Evolutionary conservation across 345 rosid genomes (phyloP).

Genomic region (Alliaria petiolata): DNA sequence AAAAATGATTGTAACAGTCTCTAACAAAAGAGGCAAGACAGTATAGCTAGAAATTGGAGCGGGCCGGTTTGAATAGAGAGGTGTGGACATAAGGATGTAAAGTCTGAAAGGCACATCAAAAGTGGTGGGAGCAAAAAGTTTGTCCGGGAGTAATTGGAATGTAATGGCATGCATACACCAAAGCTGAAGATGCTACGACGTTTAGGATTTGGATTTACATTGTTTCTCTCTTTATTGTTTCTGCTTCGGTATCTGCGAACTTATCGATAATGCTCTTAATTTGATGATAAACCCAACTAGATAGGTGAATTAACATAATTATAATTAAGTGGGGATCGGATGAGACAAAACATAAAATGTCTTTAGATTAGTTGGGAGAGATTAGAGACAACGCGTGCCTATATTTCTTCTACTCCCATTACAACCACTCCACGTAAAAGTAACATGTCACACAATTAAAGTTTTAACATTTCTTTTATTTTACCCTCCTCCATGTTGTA

Average conservation of each 20-base stretch:
- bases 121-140: constrained; percentile 37
- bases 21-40: not conserved
- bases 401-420: constrained; percentile 22
- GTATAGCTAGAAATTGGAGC: not conserved
- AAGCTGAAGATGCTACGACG: constrained; percentile 58
- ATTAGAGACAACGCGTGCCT: constrained; percentile 34
- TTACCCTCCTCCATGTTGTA: not conserved
- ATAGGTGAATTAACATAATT: constrained; percentile 3
- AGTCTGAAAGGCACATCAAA: constrained; percentile 32
- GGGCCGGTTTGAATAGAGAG: constrained; percentile 3
- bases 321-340: constrained; percentile 25
- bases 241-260: constrained; percentile 26
- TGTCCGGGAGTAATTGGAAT: constrained; percentile 57
- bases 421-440: constrained; percentile 37
- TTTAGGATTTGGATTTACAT: constrained; percentile 33
- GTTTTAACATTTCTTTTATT: not conserved
- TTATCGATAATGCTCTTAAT: constrained; percentile 25
- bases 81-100: constrained; percentile 7
- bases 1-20: not conserved
- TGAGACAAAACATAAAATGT: constrained; percentile 33
- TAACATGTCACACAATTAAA: not conserved
- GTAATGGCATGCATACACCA: constrained; percentile 67
- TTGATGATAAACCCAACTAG: constrained; percentile 20
- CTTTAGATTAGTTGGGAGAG: constrained; percentile 32
- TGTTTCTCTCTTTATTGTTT: constrained; percentile 10